Evolutionary conservation across 2,329 filamentous ascomycete species (phyloP), one percentile per base, ranked within the genome.

Genomic region (Claviceps capensis): DNA sequence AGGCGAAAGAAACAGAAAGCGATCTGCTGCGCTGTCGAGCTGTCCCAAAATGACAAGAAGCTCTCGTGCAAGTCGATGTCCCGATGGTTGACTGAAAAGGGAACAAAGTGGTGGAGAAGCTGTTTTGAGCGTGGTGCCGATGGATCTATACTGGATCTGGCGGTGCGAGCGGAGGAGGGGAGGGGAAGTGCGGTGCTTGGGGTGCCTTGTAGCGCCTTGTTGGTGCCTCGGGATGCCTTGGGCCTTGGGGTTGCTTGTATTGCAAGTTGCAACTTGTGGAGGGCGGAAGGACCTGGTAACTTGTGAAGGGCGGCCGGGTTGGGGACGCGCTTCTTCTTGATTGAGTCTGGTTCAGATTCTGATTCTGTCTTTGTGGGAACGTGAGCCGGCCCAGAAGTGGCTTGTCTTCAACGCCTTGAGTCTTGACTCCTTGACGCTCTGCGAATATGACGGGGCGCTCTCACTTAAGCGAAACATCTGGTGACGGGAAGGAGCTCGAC

Each of bases 101-200:
- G 64, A 71, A 77, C 72, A 71, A 47, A 70, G 67, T 71, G 71
- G 77, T 78, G 76, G 76, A 79, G 75, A 77, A 77, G 49, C 77
- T 80, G 70, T 70, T 79, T 80, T 78, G 77, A 78, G 77, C 72
- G 75, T 78, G 73, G 75, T 78, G 76, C 76, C 74, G 76, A 78
- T 73, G 74, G 75, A 72, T 74, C 77, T 81, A 79, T 78, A 78
- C 77, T 80, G 72, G 72, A 79, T 81, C 75, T 78, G 77, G 77
- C 69, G 72, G 72, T 70, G 71, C 72, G 72, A 74, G 72, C 62
- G 64, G 64, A 64, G 63, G 63, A 61, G 70, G 67, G 66, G 30
- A 30, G 30, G 30, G 30, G 30, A 30, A 68, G 67, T 69, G 65
- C 68, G 66, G 65, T 67, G 62, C 67, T 63, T 69, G 63, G 68